Evolutionary conservation across 1,139 yeast genomes (phyloP), one percentile per base, ranked within the genome.

Genomic region (Sugiyamaella novakii): DNA sequence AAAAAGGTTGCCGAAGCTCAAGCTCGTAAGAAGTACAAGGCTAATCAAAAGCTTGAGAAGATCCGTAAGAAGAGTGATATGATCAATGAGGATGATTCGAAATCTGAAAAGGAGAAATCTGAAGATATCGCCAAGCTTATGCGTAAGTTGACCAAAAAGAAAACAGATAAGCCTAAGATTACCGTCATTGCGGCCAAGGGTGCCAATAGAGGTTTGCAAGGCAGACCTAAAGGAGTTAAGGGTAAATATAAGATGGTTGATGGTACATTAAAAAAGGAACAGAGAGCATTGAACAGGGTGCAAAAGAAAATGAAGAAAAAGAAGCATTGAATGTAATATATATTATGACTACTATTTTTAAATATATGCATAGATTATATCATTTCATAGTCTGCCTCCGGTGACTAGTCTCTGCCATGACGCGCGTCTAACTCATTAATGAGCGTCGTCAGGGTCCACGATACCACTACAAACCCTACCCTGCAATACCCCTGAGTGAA

Each of bases 161-260:
- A 85, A 66, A 86, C 83, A 66, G 72, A 75, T 25, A 86, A 82
- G 66, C 96, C 95, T 25, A 84, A 84, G 76, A 87, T 88, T 33
- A 87, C 95, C 0, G 78, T 88, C 57, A 96, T 92, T 54, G 91
- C 83, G 58, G 98, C 99, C n/a, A 74, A 76, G 50, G 98, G 98
- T 60, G 69, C 76, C 41, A 91, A 91, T 69, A 84, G 76, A 67
- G 96, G 96, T 54, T 73, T 91, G 46, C 77, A 88, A 59, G 98
- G 98, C 50, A 85, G 99, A 73, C 99, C 99, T 29, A 85, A 82
- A 72, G 99, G 98, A 65, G 81, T 92, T 60, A 88, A 84, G 71
- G 99, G 98, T 73, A 89, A 88, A 67, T 92, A 92, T 75, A 92
- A 88, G 84, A 92, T 94, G 98, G 98, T 92, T 60, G 99, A 92